Conservation (phyloP, 1,284 basidiomycete species). For the Austroboletus rostrupii region DNA sequence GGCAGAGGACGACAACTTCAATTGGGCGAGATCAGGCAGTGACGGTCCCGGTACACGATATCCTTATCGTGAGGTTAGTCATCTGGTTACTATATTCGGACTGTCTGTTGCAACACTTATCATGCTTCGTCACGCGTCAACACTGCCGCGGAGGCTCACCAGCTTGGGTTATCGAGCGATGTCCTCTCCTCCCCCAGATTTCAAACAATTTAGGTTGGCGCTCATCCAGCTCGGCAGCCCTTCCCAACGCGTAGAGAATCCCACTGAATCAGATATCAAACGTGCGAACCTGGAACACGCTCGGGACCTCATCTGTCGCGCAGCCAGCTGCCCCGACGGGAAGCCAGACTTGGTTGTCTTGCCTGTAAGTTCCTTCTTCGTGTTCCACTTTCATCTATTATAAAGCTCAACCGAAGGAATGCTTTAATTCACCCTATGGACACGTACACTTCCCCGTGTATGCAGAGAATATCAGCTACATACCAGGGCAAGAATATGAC, state of each 20-base stretch:
- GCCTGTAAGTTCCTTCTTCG: slow-evolving; percentile 55
- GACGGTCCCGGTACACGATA: too few species aligned
- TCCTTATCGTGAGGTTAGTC: too few species aligned
- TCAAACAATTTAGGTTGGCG: slow-evolving; percentile 79
- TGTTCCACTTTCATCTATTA: not conserved
- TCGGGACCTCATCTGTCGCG: slow-evolving; percentile 70
- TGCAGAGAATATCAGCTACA: slow-evolving; percentile 75
- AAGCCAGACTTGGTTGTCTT: slow-evolving; percentile 84
- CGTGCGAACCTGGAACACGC: slow-evolving; percentile 76
- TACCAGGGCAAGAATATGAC: slow-evolving; percentile 54
- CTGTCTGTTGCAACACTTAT: too few species aligned
- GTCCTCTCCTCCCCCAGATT: slow-evolving; percentile 33
- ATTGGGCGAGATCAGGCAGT: too few species aligned
- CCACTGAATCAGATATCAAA: slow-evolving; percentile 42
- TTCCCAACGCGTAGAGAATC: slow-evolving; percentile 39
- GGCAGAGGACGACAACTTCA: too few species aligned
- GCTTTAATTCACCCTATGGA: slow-evolving; percentile 98
- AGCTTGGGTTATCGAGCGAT: slow-evolving; percentile 17
- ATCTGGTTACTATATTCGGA: too few species aligned
- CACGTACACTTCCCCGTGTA: slow-evolving; percentile 81
- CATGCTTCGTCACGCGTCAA: slow-evolving; percentile 17
- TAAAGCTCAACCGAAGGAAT: slow-evolving; percentile 57
- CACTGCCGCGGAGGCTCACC: not conserved
- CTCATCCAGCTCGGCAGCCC: slow-evolving; percentile 82
- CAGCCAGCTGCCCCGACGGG: slow-evolving; percentile 44